These are phyloP conservation scores for Aspergillus sp. DNA, from an alignment of 2,329 filamentous ascomycete species.

Conservation along the genomic window DNA sequence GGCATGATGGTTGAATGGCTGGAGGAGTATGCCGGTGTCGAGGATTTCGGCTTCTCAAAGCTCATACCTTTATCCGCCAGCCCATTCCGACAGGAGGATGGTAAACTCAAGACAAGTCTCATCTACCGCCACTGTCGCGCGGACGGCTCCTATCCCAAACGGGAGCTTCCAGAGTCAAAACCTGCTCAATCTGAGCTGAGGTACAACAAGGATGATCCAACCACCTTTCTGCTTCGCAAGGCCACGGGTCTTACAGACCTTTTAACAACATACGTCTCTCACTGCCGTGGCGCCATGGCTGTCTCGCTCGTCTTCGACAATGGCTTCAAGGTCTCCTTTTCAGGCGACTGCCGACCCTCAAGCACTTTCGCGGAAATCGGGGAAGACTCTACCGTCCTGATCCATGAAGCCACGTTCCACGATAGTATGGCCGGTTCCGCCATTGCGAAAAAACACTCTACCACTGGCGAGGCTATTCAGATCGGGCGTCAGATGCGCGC, in stretches of 20 bases:
- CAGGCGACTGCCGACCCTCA: conserved; percentile 87
- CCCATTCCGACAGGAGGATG: conserved; percentile 16
- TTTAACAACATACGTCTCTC: conserved; percentile 66
- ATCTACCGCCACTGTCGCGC: conserved; percentile 29
- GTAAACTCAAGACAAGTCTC: conserved; percentile 26
- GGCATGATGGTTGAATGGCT: conserved; percentile 73
- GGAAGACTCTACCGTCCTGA: conserved; percentile 72
- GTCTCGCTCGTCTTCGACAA: conserved; percentile 74
- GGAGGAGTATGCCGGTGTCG: conserved; percentile 73
- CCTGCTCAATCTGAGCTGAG: conserved; percentile 21
- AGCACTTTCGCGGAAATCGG: conserved; percentile 69
- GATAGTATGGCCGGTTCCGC: conserved; percentile 80
- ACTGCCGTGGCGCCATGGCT: conserved; percentile 78
- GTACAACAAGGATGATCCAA: conserved; percentile 27
- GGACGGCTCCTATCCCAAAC: conserved; percentile 26
- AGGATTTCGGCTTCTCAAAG: conserved; percentile 69
- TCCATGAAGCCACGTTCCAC: conserved; percentile 96
- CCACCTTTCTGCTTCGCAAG: conserved; percentile 44
- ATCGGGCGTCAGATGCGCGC: conserved; percentile 79
- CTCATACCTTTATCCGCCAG: conserved; percentile 51
- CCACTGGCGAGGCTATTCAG: conserved; percentile 78
- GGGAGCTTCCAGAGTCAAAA: conserved; percentile 7
- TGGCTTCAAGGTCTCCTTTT: conserved; percentile 86
- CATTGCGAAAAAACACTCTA: conserved; percentile 83
- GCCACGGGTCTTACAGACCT: conserved; percentile 66